Evolutionary conservation across 78 protist genomes (phyloP), one percentile per base, ranked within the genome.

Genomic region (Dictyostelium capitatum): DNA sequence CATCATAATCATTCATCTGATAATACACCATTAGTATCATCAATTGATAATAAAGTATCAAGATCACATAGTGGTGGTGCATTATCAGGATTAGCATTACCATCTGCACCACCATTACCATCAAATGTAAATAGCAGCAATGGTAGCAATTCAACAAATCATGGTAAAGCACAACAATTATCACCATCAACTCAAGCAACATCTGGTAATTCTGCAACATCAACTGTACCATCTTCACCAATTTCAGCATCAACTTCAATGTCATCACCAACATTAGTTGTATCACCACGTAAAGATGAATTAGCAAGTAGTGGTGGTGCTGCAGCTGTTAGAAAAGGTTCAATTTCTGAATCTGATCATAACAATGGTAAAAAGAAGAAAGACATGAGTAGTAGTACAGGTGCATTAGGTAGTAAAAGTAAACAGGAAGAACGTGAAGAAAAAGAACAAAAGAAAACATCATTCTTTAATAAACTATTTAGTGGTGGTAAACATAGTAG

Each of bases 41-140:
- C 87, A 23, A 14, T 25, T 14, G 82, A 54, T 19, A 78, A 75
- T 37, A 74, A 77, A 51, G 46, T 77, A 56, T 30, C 93, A 14
- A 41, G 93, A 48, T 87, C 93, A 1, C 84, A 87, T 19, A 46
- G 69, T 48, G 93, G 93, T 77, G 93, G 93, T 12, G 53, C 78
- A 25, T 51, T 87, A 20, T 50, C 47, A 4, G 93, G 83, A 47
- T 25, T 87, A 46, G 14, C 83, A 7, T 41, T 78, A 51, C 93
- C 84, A 65, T 51, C 79, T 4, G 67, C 93, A 15, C 93, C 93
- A 64, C 80, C 90, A 23, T 41, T 67, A 25, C 92, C 92, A 54
- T 41, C 54, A n/a, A 41, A 50, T 12, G 30, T 64, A 10, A 47
- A 23, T 11, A 73, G 15, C 46, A 37, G 15, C 17, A 12, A 12